Percentiles rank a stretch among this genome's conserved stretches.
Conservation (phyloP, 2,329 filamentous ascomycete species). For the Xylariaceae sp. region DNA sequence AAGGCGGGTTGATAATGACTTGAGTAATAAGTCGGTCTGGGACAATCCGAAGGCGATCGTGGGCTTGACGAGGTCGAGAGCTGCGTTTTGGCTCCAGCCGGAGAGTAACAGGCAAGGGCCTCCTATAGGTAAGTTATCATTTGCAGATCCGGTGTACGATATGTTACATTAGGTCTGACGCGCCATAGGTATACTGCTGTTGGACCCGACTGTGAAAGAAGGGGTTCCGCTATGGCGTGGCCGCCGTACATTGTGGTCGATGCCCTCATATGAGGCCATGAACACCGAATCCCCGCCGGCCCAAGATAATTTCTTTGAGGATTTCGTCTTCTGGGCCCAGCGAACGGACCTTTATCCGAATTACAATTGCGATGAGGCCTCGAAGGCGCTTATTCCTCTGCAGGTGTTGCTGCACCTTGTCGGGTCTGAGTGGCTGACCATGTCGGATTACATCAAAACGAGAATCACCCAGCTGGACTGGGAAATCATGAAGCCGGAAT, state of each 20-base stretch:
- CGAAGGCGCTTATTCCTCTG: constrained; percentile 18
- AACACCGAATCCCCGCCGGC: background rate
- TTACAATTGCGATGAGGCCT: background rate
- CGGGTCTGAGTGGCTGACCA: constrained; percentile 28
- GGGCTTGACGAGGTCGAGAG: constrained; percentile 24
- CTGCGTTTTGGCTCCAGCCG: constrained; percentile 26
- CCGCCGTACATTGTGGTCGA: constrained; percentile 22
- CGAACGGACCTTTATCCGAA: constrained; percentile 18
- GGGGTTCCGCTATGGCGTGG: constrained; percentile 28
- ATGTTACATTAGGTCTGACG: background rate
- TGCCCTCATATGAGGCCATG: constrained; percentile 1
- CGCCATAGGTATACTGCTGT: constrained; percentile 13
- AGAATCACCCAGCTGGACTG: constrained; percentile 29
- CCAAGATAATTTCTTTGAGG: constrained; percentile 22
- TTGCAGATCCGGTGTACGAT: background rate
- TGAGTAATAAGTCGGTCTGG: constrained; percentile 26
- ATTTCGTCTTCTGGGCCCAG: constrained; percentile 29
- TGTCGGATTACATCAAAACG: constrained; percentile 31
- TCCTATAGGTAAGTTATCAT: constrained; percentile 7
- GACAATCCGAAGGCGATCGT: constrained; percentile 23
- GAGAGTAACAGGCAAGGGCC: background rate
- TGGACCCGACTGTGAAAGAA: constrained; percentile 18
- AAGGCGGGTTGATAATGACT: constrained; percentile 26
- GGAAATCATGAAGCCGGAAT: constrained; percentile 26
- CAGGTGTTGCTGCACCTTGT: constrained; percentile 27